Conservation (phyloP, 352 stramenopile species). For the Pythium periplocum region DNA sequence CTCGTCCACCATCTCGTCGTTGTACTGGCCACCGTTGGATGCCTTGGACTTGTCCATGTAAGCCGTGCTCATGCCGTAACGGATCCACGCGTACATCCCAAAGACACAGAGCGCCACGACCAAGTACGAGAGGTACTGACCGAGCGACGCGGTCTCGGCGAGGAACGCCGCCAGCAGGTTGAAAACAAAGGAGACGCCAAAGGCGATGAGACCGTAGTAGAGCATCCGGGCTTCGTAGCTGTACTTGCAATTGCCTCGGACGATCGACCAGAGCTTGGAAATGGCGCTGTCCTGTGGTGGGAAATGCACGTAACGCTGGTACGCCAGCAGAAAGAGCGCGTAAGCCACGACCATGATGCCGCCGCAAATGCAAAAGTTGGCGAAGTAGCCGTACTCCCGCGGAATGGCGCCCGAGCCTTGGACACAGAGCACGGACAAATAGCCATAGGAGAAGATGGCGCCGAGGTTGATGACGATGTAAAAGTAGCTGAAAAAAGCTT, state of each 20-base stretch:
- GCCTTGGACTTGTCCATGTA: conserved; percentile 86
- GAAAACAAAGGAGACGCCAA: conserved; percentile 52
- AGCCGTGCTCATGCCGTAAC: conserved; percentile 71
- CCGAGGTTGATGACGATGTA: conserved; percentile 91
- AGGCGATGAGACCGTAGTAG: conserved; percentile 68
- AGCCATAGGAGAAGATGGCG: conserved; percentile 88
- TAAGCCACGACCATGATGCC: conserved; percentile 82
- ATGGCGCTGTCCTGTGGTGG: conserved; percentile 67
- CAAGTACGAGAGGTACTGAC: conserved; percentile 72
- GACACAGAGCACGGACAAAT: conserved; percentile 86
- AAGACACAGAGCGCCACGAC: conserved; percentile 60
- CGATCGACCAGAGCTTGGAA: conserved; percentile 66
- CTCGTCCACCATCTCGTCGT: conserved; percentile 79
- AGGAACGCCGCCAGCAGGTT: conserved; percentile 79
- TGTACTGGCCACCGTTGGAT: conserved; percentile 72
- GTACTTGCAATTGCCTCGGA: conserved; percentile 71
- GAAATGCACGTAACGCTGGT: conserved; percentile 69
- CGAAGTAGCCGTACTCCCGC: conserved; percentile 86
- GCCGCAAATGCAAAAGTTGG: conserved; percentile 78
- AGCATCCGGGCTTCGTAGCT: conserved; percentile 77
- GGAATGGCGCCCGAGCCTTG: conserved; percentile 71
- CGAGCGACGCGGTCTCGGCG: conserved; percentile 37
- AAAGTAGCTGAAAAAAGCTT: conserved; percentile 90
- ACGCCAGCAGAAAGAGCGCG: conserved; percentile 53
- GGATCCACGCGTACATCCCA: conserved; percentile 81